Conservation (phyloP, 73 alveolate species). For the Symbiodinium pilosum region DNA sequence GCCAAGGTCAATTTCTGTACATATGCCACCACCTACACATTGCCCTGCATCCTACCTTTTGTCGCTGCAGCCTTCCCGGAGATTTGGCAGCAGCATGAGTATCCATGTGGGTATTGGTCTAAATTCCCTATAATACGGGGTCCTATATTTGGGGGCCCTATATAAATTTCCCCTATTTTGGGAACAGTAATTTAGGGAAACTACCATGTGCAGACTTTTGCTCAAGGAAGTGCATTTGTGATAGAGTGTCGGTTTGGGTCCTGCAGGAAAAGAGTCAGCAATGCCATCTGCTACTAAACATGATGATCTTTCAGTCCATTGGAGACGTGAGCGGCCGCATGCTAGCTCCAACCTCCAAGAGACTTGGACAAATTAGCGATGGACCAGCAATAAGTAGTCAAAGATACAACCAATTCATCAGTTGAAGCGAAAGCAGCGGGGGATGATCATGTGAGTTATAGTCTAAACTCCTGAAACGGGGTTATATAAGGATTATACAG, state of each 20-base stretch:
- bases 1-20: slow-evolving; percentile 40
- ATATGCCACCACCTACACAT: slow-evolving; percentile 63
- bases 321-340: slow-evolving; percentile 91
- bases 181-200: too few relatives aligned
- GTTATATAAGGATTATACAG: too few relatives aligned
- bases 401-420: too few relatives aligned
- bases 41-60: slow-evolving; percentile 63
- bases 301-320: slow-evolving; percentile 75
- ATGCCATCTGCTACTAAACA: slow-evolving; percentile 67
- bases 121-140: too few relatives aligned
- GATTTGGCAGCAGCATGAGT: background rate
- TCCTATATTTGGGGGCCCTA: too few relatives aligned
- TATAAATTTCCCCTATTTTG: too few relatives aligned
- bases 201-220: background rate
- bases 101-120: background rate
- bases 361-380: background rate
- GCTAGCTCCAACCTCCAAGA: slow-evolving; percentile 69
- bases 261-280: slow-evolving; percentile 55
- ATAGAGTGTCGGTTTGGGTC: too few relatives aligned
- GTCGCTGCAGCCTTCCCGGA: slow-evolving; percentile 51
- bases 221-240: too few relatives aligned
- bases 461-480: too few relatives aligned
- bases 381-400: too few relatives aligned
- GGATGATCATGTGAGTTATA: too few relatives aligned
- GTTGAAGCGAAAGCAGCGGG: too few relatives aligned